Percentiles rank a stretch among this genome's conserved stretches.
phyloP scores from a whole-genome alignment of 805 yeast genomes.

The Metschnikowia colocasiae region DNA sequence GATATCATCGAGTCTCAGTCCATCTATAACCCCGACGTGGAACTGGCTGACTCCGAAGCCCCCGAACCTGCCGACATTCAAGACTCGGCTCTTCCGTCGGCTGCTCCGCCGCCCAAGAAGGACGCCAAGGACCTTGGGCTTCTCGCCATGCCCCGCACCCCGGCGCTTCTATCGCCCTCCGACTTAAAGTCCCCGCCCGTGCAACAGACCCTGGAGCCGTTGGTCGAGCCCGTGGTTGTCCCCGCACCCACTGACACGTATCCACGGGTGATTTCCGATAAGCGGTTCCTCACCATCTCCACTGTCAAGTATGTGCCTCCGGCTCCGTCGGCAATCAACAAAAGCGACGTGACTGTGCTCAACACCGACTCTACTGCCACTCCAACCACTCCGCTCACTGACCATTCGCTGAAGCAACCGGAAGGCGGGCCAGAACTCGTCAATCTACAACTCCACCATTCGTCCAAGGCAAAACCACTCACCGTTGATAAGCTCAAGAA shows the following conservation, averaged over 20 bases:
- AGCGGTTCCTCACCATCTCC: constrained; percentile 30
- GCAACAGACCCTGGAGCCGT: neutral
- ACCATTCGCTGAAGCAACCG: neutral
- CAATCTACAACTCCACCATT: constrained; percentile 3
- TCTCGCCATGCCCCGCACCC: neutral
- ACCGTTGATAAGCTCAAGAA: constrained; percentile 24
- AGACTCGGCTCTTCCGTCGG: neutral
- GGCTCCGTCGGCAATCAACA: constrained; percentile 21
- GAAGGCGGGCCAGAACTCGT: neutral
- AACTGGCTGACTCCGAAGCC: neutral
- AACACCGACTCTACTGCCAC: constrained; percentile 25
- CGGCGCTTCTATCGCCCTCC: neutral
- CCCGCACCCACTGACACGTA: neutral
- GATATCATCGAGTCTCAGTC: constrained; percentile 13
- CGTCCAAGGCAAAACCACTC: constrained; percentile 7
- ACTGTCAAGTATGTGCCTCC: constrained; percentile 19
- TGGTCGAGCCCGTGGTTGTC: neutral
- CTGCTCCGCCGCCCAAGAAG: neutral
- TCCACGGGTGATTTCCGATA: constrained; percentile 36
- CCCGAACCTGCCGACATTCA: neutral
- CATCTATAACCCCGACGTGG: neutral
- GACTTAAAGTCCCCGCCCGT: constrained; percentile 1
- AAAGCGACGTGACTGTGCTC: constrained; percentile 31
- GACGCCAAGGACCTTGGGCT: neutral
- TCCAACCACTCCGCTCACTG: neutral